Evolutionary conservation across 2,329 filamentous ascomycete species (phyloP).

Genomic region (Sclerotinia sclerotiorum): DNA sequence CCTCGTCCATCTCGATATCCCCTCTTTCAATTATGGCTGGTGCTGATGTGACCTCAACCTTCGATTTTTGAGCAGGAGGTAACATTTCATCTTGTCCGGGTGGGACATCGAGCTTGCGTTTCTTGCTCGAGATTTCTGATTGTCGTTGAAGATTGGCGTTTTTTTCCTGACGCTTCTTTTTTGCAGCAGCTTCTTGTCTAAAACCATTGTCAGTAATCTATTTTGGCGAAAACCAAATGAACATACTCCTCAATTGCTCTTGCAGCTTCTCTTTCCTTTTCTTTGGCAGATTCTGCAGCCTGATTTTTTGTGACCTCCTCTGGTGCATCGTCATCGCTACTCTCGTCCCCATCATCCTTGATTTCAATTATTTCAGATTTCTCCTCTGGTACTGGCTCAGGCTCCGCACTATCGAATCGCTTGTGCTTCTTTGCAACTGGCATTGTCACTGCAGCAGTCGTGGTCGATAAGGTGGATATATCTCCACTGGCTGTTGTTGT

Average conservation of each 20-base stretch:
- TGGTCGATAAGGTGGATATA: not conserved
- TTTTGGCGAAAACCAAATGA: not conserved
- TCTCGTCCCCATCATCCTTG: slow-evolving; percentile 25
- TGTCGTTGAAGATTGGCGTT: slow-evolving; percentile 35
- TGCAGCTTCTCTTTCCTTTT: slow-evolving; percentile 32
- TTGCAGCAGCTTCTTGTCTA: slow-evolving; percentile 34
- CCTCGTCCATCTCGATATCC: slow-evolving; percentile 16
- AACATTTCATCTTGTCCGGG: slow-evolving; percentile 9
- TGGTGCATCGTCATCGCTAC: slow-evolving; percentile 40
- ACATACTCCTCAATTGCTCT: slow-evolving; percentile 37
- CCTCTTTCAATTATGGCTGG: not conserved
- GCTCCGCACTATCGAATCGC: slow-evolving; percentile 34
- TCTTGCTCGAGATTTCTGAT: slow-evolving; percentile 32
- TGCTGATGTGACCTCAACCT: not conserved
- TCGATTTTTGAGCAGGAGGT: slow-evolving; percentile 20
- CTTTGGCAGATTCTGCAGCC: slow-evolving; percentile 30
- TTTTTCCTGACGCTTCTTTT: slow-evolving; percentile 38
- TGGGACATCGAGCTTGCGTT: slow-evolving; percentile 30
- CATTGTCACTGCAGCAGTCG: not conserved
- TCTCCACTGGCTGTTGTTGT: not conserved
- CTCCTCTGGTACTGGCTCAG: slow-evolving; percentile 21
- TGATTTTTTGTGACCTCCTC: slow-evolving; percentile 36
- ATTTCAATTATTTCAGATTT: slow-evolving; percentile 6
- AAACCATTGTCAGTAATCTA: slow-evolving; percentile 20
- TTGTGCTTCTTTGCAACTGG: slow-evolving; percentile 29